Percentiles rank a stretch among this genome's conserved stretches.
These are phyloP conservation scores for Podospora conica DNA, from an alignment of 495 filamentous ascomycete species.

Conservation along the genomic window DNA sequence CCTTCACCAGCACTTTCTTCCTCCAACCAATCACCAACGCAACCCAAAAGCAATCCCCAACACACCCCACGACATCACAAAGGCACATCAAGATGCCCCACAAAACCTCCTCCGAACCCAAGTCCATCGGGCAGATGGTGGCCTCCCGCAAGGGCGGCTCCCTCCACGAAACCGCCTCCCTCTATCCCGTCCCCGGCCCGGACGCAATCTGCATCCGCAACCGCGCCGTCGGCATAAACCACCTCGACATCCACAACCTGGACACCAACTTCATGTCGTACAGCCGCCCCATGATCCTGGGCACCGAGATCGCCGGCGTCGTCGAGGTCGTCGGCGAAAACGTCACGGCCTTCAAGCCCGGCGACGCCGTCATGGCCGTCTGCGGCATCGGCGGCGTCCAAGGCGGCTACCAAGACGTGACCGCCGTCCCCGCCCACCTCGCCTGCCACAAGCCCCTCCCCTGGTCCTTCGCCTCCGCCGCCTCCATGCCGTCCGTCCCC, in stretches of 20 bases:
- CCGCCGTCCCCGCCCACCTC: slow-evolving; percentile 28
- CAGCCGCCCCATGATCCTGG: slow-evolving; percentile 34
- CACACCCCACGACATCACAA: background rate
- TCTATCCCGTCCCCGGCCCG: slow-evolving; percentile 24
- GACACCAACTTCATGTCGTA: slow-evolving; percentile 27
- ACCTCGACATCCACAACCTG: slow-evolving; percentile 35
- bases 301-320: slow-evolving; percentile 35
- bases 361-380: slow-evolving; percentile 36
- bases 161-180: slow-evolving; percentile 1
- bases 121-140: slow-evolving; percentile 8
- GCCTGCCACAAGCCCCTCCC: slow-evolving; percentile 36
- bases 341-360: slow-evolving; percentile 27
- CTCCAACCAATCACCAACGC: too few species aligned
- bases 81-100: slow-evolving; percentile 2
- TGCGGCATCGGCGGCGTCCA: slow-evolving; percentile 17
- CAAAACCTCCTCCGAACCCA: background rate
- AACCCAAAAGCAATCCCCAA: too few species aligned
- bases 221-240: slow-evolving; percentile 33
- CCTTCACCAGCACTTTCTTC: too few species aligned
- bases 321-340: slow-evolving; percentile 30
- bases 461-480: slow-evolving; percentile 37
- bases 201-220: slow-evolving; percentile 33
- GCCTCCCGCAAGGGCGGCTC: slow-evolving; percentile 10
- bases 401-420: slow-evolving; percentile 38
- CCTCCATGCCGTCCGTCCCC: slow-evolving; percentile 34